These are phyloP conservation scores for Oryza rufipogon DNA, from an alignment of 176 grass and related monocot species.

Conservation along the genomic window DNA sequence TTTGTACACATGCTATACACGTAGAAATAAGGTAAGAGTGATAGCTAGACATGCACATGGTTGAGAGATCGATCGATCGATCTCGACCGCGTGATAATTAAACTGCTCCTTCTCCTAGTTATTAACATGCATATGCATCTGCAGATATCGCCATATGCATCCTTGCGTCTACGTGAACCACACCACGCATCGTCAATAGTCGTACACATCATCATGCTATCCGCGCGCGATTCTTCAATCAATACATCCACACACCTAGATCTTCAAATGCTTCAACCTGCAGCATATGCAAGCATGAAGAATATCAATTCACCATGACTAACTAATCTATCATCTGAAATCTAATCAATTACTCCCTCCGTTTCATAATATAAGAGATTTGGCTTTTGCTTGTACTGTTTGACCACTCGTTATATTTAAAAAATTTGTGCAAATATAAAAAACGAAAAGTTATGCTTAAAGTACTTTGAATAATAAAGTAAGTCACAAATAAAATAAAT, in stretches of 20 bases:
- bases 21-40: not conserved
- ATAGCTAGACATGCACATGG: not conserved
- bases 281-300: not conserved
- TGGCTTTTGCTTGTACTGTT: no score
- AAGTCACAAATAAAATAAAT: no score
- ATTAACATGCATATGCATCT: slow-evolving; percentile 36
- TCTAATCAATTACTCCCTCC: no score
- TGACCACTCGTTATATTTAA: no score
- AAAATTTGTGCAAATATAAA: no score
- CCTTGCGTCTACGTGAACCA: slow-evolving; percentile 17
- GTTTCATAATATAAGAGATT: no score
- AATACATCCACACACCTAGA: slow-evolving; percentile 15
- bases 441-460: no score
- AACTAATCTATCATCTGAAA: not conserved
- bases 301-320: not conserved
- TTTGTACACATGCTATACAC: not conserved
- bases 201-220: not conserved
- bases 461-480: no score
- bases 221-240: not conserved
- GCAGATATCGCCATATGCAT: not conserved
- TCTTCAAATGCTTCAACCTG: slow-evolving; percentile 69
- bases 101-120: not conserved
- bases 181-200: not conserved
- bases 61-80: not conserved
- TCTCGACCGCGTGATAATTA: not conserved